phyloP scores from a whole-genome alignment of 2,329 filamentous ascomycete genomes.

The Stenocarpella maydis region DNA sequence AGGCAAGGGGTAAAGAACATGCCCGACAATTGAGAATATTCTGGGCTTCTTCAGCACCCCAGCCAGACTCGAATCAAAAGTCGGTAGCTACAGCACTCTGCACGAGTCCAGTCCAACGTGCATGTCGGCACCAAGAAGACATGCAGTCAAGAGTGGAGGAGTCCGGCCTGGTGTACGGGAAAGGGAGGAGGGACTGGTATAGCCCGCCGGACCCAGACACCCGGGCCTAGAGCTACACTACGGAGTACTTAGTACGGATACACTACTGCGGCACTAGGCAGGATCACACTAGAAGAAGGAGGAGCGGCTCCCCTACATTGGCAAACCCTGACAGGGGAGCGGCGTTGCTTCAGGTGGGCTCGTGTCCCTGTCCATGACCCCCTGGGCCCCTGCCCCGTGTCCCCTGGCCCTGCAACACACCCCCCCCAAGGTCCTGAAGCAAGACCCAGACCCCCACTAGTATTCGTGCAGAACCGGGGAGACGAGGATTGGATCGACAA shows the following conservation, averaged over 20 bases:
- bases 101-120: background rate
- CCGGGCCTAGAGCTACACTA: background rate
- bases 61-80: background rate
- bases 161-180: slow-evolving; percentile 23
- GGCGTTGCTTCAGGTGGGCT: background rate
- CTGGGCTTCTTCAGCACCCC: background rate
- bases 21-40: slow-evolving; percentile 2
- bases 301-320: slow-evolving; percentile 14
- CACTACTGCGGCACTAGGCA: too few species aligned
- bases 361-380: background rate
- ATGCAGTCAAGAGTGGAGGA: slow-evolving; percentile 35
- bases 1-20: background rate
- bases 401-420: background rate
- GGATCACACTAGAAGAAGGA: background rate
- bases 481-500: slow-evolving; percentile 26
- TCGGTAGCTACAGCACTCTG: background rate
- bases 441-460: slow-evolving; percentile 16
- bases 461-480: slow-evolving; percentile 27
- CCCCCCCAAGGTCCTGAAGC: background rate
- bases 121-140: slow-evolving; percentile 22
- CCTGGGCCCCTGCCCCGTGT: too few species aligned
- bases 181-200: slow-evolving; percentile 13
- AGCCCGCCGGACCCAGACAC: slow-evolving; percentile 11
- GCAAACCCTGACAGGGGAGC: slow-evolving; percentile 19
- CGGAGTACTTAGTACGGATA: too few species aligned